A percentile compares a stretch with the other conserved stretches of the same genome.
Evolutionary conservation across 768 basidiomycete genomes (phyloP).

Genomic region (Phlegmacium glaucopus): DNA sequence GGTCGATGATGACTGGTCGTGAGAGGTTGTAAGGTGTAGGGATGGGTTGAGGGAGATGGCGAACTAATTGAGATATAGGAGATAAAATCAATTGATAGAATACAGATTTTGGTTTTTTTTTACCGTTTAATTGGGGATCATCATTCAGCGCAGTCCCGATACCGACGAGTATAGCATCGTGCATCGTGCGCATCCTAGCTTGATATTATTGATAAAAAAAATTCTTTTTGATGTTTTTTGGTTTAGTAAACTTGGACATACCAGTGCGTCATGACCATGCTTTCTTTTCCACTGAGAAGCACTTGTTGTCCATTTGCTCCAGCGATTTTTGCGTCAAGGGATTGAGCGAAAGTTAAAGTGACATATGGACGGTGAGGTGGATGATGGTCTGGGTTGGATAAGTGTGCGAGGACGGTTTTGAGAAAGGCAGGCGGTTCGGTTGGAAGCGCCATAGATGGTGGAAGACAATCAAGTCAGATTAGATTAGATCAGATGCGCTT

Average conservation of each 20-base stretch:
- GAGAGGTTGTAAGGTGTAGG: slow-evolving; percentile 49
- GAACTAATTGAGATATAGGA: slow-evolving; percentile 34
- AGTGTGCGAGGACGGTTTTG: not conserved
- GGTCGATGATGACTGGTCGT: slow-evolving; percentile 82
- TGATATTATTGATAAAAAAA: not conserved
- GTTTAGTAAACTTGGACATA: slow-evolving; percentile 33
- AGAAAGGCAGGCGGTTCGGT: slow-evolving; percentile 3
- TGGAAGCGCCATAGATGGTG: not conserved
- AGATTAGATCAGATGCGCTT: not conserved
- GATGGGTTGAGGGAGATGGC: slow-evolving; percentile 48
- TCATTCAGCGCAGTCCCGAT: slow-evolving; percentile 89
- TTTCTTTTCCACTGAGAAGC: slow-evolving; percentile 78
- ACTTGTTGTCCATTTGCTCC: slow-evolving; percentile 72
- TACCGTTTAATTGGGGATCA: slow-evolving; percentile 92
- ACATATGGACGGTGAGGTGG: slow-evolving; percentile 47
- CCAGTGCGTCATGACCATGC: slow-evolving; percentile 95
- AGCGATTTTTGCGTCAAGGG: slow-evolving; percentile 85
- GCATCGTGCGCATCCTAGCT: slow-evolving; percentile 85
- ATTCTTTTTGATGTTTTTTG: slow-evolving; percentile 13
- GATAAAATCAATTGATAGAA: not conserved
- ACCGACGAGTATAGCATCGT: slow-evolving; percentile 91
- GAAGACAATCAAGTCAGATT: not conserved
- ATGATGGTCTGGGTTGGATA: slow-evolving; percentile 1
- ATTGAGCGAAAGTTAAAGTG: slow-evolving; percentile 86
- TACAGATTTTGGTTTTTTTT: not conserved